Percentiles rank a stretch among this genome's conserved stretches.
Evolutionary conservation across 2,329 filamentous ascomycete genomes (phyloP).

Genomic region (Lomentospora prolificans): DNA sequence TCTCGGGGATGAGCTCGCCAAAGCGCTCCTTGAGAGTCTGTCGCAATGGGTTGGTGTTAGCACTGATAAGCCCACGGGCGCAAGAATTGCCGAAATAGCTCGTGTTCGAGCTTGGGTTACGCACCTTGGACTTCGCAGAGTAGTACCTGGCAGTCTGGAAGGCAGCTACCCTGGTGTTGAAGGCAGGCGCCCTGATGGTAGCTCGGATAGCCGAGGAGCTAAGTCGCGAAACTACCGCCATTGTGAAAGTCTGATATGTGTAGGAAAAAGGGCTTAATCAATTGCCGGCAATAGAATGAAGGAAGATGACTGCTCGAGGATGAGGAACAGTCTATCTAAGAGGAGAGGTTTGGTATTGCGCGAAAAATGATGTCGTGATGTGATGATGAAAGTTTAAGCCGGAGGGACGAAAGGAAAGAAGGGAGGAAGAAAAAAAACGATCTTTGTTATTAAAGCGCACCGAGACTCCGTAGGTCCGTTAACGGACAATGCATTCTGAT

Average conservation of each 20-base stretch:
- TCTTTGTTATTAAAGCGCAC: slow-evolving; percentile 11
- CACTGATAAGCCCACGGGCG: background rate
- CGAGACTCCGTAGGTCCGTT: slow-evolving; percentile 3
- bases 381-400: slow-evolving; percentile 11
- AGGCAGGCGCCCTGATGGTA: slow-evolving; percentile 56
- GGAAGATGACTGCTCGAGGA: background rate
- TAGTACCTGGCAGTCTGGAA: slow-evolving; percentile 85
- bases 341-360: slow-evolving; percentile 16
- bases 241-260: slow-evolving; percentile 33
- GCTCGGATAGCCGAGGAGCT: slow-evolving; percentile 74
- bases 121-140: slow-evolving; percentile 84
- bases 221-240: slow-evolving; percentile 77
- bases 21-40: slow-evolving; percentile 98
- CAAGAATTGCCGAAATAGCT: background rate
- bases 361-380: slow-evolving; percentile 14
- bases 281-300: background rate
- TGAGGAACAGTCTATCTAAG: background rate
- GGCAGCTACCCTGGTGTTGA: slow-evolving; percentile 58
- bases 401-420: slow-evolving; percentile 22
- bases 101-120: slow-evolving; percentile 13
- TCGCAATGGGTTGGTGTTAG: background rate
- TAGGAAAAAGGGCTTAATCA: slow-evolving; percentile 9
- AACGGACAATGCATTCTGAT: slow-evolving; percentile 1
- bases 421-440: slow-evolving; percentile 25
- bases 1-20: slow-evolving; percentile 86